These are phyloP conservation scores for Arabidopsis suecica DNA, from an alignment of 345 rosid species.

Conservation along the genomic window DNA sequence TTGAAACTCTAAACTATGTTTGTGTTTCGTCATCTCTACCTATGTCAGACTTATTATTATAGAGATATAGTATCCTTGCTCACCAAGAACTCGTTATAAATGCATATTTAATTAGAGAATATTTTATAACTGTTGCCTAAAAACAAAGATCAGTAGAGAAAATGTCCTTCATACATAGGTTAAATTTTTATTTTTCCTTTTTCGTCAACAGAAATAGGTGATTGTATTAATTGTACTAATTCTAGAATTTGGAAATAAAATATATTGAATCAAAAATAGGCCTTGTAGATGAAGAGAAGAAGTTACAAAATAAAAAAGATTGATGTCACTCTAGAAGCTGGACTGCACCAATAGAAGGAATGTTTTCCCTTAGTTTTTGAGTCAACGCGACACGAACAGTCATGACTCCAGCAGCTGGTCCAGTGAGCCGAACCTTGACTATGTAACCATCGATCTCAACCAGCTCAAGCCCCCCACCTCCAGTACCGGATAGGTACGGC, in stretches of 20 bases:
- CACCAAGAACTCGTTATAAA: slow-evolving; percentile 3
- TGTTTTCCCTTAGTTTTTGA: slow-evolving; percentile 87
- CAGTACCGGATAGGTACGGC: slow-evolving; percentile 88
- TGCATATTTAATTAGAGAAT: not conserved
- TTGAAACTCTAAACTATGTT: not conserved
- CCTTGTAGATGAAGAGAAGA: slow-evolving; percentile 8
- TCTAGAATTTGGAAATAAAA: not conserved
- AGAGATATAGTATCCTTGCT: not conserved
- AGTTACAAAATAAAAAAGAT: slow-evolving; percentile 12
- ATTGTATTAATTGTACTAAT: not conserved
- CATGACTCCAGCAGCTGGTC: slow-evolving; percentile 93
- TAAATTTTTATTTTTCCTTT: not conserved
- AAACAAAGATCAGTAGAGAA: too few relatives aligned
- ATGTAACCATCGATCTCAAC: slow-evolving; percentile 68
- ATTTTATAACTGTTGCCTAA: too few relatives aligned
- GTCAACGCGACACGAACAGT: slow-evolving; percentile 89
- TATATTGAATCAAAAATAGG: slow-evolving; percentile 15
- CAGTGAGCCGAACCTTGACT: slow-evolving; percentile 72
- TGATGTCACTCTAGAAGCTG: slow-evolving; percentile 67
- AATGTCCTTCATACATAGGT: too few relatives aligned
- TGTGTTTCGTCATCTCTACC: not conserved
- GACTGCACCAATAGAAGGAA: slow-evolving; percentile 80
- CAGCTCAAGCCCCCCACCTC: slow-evolving; percentile 87
- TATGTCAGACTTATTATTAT: not conserved
- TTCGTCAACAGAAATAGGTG: not conserved